Evolutionary conservation across 495 filamentous ascomycete genomes (phyloP).

Genomic region (Tuber borchii): DNA sequence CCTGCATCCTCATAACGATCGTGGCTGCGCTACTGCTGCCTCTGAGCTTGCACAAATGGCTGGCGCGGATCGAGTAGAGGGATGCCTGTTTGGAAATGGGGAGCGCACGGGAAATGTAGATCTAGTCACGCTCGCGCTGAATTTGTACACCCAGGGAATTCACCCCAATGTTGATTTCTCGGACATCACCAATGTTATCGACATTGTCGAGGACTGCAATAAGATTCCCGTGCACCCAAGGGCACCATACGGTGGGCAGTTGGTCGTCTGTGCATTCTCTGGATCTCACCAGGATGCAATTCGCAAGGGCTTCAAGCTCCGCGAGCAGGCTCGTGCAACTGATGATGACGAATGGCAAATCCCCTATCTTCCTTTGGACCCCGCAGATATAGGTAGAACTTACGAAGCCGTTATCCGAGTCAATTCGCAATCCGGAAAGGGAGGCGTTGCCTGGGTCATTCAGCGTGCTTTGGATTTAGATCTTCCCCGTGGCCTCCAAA

Average conservation of each 20-base stretch:
- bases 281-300: conserved; percentile 96
- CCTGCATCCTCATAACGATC: conserved; percentile 89
- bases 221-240: conserved; percentile 90
- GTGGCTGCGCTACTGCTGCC: conserved; percentile 81
- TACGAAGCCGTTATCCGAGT: conserved; percentile 98
- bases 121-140: conserved; percentile 86
- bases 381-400: conserved; percentile 85
- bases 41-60: conserved; percentile 95
- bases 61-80: conserved; percentile 91
- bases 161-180: conserved; percentile 87
- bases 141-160: conserved; percentile 94
- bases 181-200: conserved; percentile 77
- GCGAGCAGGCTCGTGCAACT: conserved; percentile 54
- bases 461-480: conserved; percentile 81
- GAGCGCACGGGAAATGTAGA: conserved; percentile 96
- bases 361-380: conserved; percentile 90
- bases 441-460: conserved; percentile 91
- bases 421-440: conserved; percentile 94
- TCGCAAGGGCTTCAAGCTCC: conserved; percentile 84
- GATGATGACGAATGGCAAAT: conserved; percentile 62
- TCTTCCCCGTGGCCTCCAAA: conserved; percentile 83
- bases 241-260: conserved; percentile 79
- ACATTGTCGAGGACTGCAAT: conserved; percentile 83
- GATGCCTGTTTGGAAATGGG: conserved; percentile 91
- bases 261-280: conserved; percentile 84